These are phyloP conservation scores for Mortierella alpina DNA, from an alignment of 192 early-diverging fungal genomes.

Conservation along the genomic window DNA sequence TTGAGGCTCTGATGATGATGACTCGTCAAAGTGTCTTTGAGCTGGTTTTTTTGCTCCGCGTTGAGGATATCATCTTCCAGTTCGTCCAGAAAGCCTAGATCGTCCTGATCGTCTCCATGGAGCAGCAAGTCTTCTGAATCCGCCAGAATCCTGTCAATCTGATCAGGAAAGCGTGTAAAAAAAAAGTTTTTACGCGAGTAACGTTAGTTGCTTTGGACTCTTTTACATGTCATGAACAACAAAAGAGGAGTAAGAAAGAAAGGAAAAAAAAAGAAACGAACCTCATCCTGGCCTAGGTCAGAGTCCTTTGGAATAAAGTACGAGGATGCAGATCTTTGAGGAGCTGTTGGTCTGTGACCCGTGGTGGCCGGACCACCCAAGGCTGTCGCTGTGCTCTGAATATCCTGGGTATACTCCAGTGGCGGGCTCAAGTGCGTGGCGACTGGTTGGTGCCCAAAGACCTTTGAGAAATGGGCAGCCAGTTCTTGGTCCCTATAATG, in stretches of 20 bases:
- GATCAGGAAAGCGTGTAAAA: not conserved
- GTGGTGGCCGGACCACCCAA: too few relatives aligned
- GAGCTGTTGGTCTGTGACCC: not conserved
- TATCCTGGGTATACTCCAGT: not conserved
- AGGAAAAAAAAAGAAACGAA: not conserved
- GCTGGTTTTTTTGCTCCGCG: conserved; percentile 1
- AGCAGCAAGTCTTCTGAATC: conserved; percentile 40
- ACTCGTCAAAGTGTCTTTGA: not conserved
- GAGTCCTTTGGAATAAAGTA: conserved; percentile 35
- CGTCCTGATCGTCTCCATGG: conserved; percentile 18
- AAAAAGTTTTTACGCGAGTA: not conserved
- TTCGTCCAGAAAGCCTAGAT: conserved; percentile 37
- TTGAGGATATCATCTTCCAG: conserved; percentile 1
- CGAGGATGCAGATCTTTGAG: conserved; percentile 15
- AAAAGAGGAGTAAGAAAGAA: not conserved
- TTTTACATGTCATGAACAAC: not conserved
- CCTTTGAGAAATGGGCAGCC: conserved; percentile 42
- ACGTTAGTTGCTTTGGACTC: not conserved
- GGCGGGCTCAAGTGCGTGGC: conserved; percentile 32
- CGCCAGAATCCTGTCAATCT: conserved; percentile 46
- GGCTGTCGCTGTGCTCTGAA: not conserved
- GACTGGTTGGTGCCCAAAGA: conserved; percentile 48
- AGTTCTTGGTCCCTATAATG: conserved; percentile 39
- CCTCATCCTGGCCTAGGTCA: conserved; percentile 36
- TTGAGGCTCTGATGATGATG: not conserved